A percentile compares a stretch with the other conserved stretches of the same genome.
These are phyloP conservation scores for Chlorella vulgaris DNA, from an alignment of 139 green algal genomes.

Conservation along the genomic window DNA sequence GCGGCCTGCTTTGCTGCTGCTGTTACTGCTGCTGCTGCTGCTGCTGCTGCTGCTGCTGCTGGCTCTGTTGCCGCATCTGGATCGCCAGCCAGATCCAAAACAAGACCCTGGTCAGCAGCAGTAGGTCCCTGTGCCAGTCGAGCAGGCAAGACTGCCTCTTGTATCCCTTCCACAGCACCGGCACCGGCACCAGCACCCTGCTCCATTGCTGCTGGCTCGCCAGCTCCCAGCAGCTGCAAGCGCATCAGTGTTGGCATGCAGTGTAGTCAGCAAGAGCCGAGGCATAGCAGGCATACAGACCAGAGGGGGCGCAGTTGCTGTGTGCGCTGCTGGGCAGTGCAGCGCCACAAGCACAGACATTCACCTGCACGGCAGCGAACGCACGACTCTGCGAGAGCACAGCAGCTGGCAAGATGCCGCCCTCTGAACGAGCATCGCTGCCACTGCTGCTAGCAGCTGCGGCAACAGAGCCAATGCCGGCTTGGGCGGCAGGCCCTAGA, in stretches of 20 bases:
- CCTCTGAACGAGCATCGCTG: background rate
- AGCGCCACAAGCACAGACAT: too few species aligned
- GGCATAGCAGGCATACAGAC: too few species aligned
- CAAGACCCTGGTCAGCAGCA: background rate
- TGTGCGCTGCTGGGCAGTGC: too few species aligned
- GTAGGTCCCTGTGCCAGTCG: background rate
- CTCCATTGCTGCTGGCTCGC: too few species aligned
- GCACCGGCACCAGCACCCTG: background rate
- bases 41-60: background rate
- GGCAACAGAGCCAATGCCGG: background rate
- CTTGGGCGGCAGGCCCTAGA: conserved; percentile 6
- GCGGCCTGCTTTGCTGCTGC: background rate
- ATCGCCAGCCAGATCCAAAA: background rate
- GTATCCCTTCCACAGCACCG: background rate
- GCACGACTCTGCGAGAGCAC: conserved; percentile 4
- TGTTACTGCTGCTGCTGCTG: background rate
- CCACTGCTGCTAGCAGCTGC: background rate
- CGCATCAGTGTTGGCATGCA: background rate
- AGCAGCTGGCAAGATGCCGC: background rate
- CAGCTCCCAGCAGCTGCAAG: background rate
- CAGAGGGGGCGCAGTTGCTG: too few species aligned
- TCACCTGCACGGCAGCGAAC: conserved; percentile 20
- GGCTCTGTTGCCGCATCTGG: background rate
- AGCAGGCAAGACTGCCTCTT: background rate
- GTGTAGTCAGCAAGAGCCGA: background rate